A percentile compares a stretch with the other conserved stretches of the same genome.
These are phyloP conservation scores for Parafenestella ontariensis DNA, from an alignment of 2,329 filamentous ascomycete species.

Conservation along the genomic window DNA sequence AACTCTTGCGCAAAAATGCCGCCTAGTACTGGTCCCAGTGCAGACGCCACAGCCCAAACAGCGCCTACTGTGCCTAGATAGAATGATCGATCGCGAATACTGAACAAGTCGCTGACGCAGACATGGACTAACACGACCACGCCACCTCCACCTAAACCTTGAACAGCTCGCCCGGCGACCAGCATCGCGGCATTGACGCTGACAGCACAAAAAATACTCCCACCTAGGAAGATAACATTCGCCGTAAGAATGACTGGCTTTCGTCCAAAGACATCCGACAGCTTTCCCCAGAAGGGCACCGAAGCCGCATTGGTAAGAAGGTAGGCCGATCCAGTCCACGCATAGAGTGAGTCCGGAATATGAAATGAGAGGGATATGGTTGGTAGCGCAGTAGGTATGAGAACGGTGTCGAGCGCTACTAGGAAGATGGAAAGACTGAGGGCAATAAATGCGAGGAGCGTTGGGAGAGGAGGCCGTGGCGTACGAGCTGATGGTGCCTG, in stretches of 20 bases:
- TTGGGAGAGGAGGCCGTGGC: not conserved
- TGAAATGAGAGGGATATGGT: conserved; percentile 69
- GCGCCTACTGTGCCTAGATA: conserved; percentile 61
- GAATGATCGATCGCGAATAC: conserved; percentile 52
- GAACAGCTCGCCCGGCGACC: conserved; percentile 60
- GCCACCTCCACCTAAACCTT: conserved; percentile 63
- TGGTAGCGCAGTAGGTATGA: conserved; percentile 70
- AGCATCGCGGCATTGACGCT: conserved; percentile 59
- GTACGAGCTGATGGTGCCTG: not conserved
- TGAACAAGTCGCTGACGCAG: conserved; percentile 63
- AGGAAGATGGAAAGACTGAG: conserved; percentile 49
- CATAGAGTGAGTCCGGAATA: conserved; percentile 71
- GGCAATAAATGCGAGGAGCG: conserved; percentile 37
- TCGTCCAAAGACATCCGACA: conserved; percentile 49
- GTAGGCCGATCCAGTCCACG: conserved; percentile 70
- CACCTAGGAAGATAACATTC: conserved; percentile 56
- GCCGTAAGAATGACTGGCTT: conserved; percentile 46
- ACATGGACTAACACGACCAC: conserved; percentile 61
- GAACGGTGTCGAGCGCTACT: conserved; percentile 60
- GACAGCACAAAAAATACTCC: conserved; percentile 59
- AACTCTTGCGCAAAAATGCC: conserved; percentile 57
- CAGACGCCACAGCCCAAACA: conserved; percentile 64
- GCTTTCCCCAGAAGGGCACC: conserved; percentile 52
- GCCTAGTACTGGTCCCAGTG: conserved; percentile 61
- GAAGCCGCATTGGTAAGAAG: conserved; percentile 49